Conservation (phyloP, 805 yeast species). For the Candida koratica region DNA sequence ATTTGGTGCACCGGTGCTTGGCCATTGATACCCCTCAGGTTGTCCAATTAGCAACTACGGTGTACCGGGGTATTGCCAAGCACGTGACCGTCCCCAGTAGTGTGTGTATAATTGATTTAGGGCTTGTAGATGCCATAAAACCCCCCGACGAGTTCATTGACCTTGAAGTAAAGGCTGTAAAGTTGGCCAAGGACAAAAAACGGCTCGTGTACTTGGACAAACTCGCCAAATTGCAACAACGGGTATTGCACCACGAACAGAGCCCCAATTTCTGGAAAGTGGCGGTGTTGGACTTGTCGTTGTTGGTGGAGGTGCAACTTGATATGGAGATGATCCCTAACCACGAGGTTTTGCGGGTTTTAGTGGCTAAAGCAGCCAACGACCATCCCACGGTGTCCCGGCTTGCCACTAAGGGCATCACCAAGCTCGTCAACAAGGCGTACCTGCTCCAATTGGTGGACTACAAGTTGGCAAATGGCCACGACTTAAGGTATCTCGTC, state of each 20-base stretch:
- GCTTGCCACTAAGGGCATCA: constrained; percentile 56
- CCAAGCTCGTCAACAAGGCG: constrained; percentile 48
- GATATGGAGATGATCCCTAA: constrained; percentile 47
- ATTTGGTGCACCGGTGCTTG: constrained; percentile 51
- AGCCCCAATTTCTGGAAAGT: constrained; percentile 54
- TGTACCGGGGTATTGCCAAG: constrained; percentile 38
- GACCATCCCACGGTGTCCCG: constrained; percentile 68
- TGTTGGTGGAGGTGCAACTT: constrained; percentile 51
- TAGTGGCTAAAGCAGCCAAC: constrained; percentile 48
- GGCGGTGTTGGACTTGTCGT: constrained; percentile 44
- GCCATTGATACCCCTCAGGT: constrained; percentile 54
- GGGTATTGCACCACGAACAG: constrained; percentile 24
- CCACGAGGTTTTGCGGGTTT: constrained; percentile 36
- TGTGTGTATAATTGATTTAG: constrained; percentile 48
- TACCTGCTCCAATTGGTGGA: constrained; percentile 42
- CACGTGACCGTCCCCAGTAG: constrained; percentile 32
- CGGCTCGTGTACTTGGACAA: constrained; percentile 39
- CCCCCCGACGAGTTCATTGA: constrained; percentile 62
- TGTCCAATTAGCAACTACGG: constrained; percentile 48
- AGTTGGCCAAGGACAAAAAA: constrained; percentile 60
- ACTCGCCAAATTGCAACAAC: constrained; percentile 42
- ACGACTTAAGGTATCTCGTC: constrained; percentile 32
- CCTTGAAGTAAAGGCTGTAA: constrained; percentile 55
- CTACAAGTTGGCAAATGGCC: constrained; percentile 45
- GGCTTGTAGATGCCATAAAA: constrained; percentile 42